phyloP scores from a whole-genome alignment of 1,284 basidiomycete genomes.

The Cronartium ribicola region DNA sequence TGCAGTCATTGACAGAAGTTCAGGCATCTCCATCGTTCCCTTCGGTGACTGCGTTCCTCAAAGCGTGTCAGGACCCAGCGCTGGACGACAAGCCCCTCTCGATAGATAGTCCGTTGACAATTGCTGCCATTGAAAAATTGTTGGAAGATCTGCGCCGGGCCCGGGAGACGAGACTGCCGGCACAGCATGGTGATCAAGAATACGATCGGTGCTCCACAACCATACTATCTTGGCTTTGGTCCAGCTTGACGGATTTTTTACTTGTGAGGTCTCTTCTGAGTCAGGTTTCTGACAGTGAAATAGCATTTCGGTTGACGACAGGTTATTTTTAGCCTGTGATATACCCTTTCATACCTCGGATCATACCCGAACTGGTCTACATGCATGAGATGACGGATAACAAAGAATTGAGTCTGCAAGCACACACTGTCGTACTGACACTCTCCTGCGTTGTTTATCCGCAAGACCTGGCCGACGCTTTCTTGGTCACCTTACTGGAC shows the following conservation, averaged over 20 bases:
- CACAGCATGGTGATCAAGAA: constrained; percentile 58
- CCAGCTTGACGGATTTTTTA: constrained; percentile 52
- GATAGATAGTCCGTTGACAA: constrained; percentile 61
- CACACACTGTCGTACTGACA: constrained; percentile 53
- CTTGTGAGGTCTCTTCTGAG: constrained; percentile 21
- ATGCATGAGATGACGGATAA: constrained; percentile 54
- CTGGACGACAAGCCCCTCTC: constrained; percentile 54
- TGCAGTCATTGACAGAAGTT: constrained; percentile 52
- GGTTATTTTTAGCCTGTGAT: constrained; percentile 42
- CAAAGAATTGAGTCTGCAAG: constrained; percentile 53
- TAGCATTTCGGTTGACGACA: background rate
- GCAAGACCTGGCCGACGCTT: constrained; percentile 53
- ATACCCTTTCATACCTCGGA: constrained; percentile 49
- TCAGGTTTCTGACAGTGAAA: background rate
- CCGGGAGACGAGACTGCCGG: constrained; percentile 51
- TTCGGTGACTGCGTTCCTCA: constrained; percentile 63
- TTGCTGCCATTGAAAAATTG: constrained; percentile 57
- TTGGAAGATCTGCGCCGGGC: constrained; percentile 48
- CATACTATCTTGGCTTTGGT: constrained; percentile 73
- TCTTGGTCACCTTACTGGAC: constrained; percentile 53
- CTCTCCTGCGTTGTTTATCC: constrained; percentile 55
- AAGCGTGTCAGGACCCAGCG: constrained; percentile 57
- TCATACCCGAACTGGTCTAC: constrained; percentile 52
- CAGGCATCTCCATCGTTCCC: constrained; percentile 66
- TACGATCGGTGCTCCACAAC: constrained; percentile 83